Evolutionary conservation across 1,284 basidiomycete genomes (phyloP).

Genomic region (Cystobasidium slooffiae): DNA sequence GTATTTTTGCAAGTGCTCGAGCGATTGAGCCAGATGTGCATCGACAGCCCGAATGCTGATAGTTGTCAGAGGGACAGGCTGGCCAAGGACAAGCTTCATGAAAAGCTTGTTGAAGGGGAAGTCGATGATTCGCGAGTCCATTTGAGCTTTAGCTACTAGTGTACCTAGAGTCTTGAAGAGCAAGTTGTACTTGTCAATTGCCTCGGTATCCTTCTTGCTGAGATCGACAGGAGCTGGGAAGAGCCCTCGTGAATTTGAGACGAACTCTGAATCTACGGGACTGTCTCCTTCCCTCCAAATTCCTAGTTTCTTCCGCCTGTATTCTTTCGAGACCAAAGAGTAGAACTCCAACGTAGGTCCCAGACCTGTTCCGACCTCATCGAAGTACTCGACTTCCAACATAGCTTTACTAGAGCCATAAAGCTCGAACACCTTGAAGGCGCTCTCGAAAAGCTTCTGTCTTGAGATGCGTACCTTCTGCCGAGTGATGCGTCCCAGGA

Average conservation of each 20-base stretch:
- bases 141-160: slow-evolving; percentile 89
- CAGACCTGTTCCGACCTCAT: slow-evolving; percentile 96
- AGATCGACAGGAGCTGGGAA: slow-evolving; percentile 82
- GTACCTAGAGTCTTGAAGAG: slow-evolving; percentile 90
- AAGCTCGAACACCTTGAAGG: slow-evolving; percentile 94
- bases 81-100: slow-evolving; percentile 82
- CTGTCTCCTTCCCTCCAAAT: slow-evolving; percentile 41
- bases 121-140: slow-evolving; percentile 97
- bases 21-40: slow-evolving; percentile 77
- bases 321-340: slow-evolving; percentile 92
- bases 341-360: slow-evolving; percentile 95
- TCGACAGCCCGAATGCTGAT: slow-evolving; percentile 84
- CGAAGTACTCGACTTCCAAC: slow-evolving; percentile 97
- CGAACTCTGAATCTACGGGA: slow-evolving; percentile 51
- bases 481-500: slow-evolving; percentile 86
- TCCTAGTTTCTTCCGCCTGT: slow-evolving; percentile 21
- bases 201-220: slow-evolving; percentile 60
- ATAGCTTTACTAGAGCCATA: slow-evolving; percentile 88
- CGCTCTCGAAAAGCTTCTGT: slow-evolving; percentile 92
- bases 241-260: slow-evolving; percentile 71
- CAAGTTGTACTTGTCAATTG: slow-evolving; percentile 62
- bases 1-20: slow-evolving; percentile 73
- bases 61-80: slow-evolving; percentile 79
- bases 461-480: slow-evolving; percentile 97
- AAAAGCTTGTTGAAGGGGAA: slow-evolving; percentile 91